Percentiles rank a stretch among this genome's conserved stretches.
Conservation (phyloP, 2,329 filamentous ascomycete species). For the Fusarium buxicola region DNA sequence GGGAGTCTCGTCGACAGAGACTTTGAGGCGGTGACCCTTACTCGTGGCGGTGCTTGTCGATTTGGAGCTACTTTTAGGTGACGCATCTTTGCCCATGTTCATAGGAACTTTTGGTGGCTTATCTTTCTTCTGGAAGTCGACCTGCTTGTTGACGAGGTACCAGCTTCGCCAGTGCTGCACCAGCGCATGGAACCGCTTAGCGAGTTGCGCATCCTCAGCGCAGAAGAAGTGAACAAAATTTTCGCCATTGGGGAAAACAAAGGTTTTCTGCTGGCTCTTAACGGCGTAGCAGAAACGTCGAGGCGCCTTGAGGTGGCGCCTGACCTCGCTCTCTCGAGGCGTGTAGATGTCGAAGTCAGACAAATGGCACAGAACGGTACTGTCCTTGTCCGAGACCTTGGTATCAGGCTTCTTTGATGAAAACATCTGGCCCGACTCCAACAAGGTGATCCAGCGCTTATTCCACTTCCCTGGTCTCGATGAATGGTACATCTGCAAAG, state of each 20-base stretch:
- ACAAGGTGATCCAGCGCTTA: conserved; percentile 82
- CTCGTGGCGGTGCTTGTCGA: conserved; percentile 33
- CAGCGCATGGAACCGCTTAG: conserved; percentile 75
- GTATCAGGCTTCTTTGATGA: conserved; percentile 77
- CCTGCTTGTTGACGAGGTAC: conserved; percentile 83
- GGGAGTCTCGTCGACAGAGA: conserved; percentile 59
- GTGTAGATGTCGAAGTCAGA: conserved; percentile 94
- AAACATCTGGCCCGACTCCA: conserved; percentile 77
- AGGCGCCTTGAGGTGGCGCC: conserved; percentile 81
- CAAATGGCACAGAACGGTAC: conserved; percentile 80
- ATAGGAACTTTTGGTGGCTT: conserved; percentile 28
- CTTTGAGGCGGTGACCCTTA: conserved; percentile 50
- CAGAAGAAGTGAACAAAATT: conserved; percentile 95
- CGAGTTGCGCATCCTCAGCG: conserved; percentile 76
- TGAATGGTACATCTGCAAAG: conserved; percentile 82
- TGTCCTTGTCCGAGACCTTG: conserved; percentile 72
- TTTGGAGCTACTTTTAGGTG: conserved; percentile 55
- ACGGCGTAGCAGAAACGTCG: conserved; percentile 88
- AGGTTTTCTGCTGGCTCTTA: conserved; percentile 91
- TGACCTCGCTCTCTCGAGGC: conserved; percentile 74
- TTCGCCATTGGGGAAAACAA: conserved; percentile 82
- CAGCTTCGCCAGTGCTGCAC: conserved; percentile 90
- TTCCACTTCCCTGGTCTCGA: conserved; percentile 88
- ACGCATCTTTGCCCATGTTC: conserved; percentile 14
- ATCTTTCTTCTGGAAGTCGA: conserved; percentile 56